Percentiles rank a stretch among this genome's conserved stretches.
Conservation (phyloP, 1,139 yeast genomes). For the Geotrichum fermentans region DNA sequence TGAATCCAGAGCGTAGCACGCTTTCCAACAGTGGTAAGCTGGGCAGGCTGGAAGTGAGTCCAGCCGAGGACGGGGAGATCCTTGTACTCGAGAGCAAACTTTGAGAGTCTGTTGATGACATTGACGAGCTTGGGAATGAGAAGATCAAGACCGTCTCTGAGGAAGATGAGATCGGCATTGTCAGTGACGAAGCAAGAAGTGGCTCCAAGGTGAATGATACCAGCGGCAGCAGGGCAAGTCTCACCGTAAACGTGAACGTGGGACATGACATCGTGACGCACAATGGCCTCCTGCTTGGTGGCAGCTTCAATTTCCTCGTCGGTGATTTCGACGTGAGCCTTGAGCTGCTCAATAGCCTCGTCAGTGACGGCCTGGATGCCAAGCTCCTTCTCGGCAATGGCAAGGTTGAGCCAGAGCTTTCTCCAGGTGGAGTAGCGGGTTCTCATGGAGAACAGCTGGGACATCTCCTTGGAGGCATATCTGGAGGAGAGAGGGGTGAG, state of each 20-base stretch:
- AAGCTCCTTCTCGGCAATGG: conserved; percentile 89
- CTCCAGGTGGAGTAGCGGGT: conserved; percentile 98
- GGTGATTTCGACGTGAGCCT: conserved; percentile 68
- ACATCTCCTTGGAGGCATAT: conserved; percentile 97
- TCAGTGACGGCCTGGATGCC: conserved; percentile 82
- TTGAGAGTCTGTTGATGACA: conserved; percentile 82
- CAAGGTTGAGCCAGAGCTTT: conserved; percentile 91
- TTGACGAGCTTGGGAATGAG: conserved; percentile 92
- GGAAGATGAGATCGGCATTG: conserved; percentile 92
- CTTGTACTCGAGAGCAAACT: conserved; percentile 86
- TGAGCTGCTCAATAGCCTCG: conserved; percentile 86
- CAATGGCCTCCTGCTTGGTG: conserved; percentile 90
- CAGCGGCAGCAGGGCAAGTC: conserved; percentile 93
- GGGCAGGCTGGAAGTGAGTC: conserved; percentile 99
- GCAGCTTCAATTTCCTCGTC: conserved; percentile 91
- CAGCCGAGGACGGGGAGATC: conserved; percentile 97
- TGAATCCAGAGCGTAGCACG: conserved; percentile 97
- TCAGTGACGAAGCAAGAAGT: conserved; percentile 97
- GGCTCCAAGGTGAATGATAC: conserved; percentile 96
- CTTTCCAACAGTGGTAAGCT: conserved; percentile 96
- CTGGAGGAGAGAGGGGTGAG: conserved; percentile 92
- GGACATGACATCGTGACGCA: conserved; percentile 99
- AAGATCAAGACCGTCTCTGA: conserved; percentile 91
- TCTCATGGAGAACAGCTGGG: conserved; percentile 82
- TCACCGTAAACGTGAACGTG: conserved; percentile 94